Percentiles rank a stretch among this genome's conserved stretches.
Conservation (phyloP, 257 asterid species). For the Solanum paucissectum region DNA sequence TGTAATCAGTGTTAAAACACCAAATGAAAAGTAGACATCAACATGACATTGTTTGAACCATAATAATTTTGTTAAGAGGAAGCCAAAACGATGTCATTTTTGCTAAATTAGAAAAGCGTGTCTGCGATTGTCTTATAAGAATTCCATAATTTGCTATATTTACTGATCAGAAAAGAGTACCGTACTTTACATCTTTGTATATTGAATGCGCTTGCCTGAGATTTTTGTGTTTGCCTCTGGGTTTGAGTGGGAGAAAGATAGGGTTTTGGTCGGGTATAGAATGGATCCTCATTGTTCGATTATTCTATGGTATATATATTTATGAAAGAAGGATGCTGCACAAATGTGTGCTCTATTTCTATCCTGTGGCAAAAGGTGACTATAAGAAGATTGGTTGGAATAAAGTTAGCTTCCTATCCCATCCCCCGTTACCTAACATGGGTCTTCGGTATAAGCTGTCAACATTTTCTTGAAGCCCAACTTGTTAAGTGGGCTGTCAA, state of each 20-base stretch:
- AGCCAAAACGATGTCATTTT: background rate
- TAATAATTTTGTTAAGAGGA: background rate
- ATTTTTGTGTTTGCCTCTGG: background rate
- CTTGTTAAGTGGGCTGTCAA: background rate
- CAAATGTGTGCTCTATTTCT: background rate
- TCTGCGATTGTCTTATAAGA: background rate
- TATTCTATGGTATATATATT: background rate
- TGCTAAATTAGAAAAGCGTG: background rate
- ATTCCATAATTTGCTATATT: background rate
- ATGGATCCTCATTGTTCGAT: background rate
- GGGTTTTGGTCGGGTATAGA: background rate
- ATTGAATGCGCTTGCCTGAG: background rate
- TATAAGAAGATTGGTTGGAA: background rate
- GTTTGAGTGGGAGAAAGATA: background rate
- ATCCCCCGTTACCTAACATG: background rate
- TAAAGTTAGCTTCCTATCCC: background rate
- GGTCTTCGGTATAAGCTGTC: background rate
- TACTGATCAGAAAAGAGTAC: background rate
- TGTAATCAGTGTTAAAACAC: background rate
- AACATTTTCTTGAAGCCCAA: background rate
- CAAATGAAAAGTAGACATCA: background rate
- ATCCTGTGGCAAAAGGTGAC: background rate
- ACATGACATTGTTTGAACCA: background rate
- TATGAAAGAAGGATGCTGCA: background rate
- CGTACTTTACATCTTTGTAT: background rate